phyloP scores from a whole-genome alignment of 2,329 filamentous ascomycete genomes.

The Sarocladium kiliense region DNA sequence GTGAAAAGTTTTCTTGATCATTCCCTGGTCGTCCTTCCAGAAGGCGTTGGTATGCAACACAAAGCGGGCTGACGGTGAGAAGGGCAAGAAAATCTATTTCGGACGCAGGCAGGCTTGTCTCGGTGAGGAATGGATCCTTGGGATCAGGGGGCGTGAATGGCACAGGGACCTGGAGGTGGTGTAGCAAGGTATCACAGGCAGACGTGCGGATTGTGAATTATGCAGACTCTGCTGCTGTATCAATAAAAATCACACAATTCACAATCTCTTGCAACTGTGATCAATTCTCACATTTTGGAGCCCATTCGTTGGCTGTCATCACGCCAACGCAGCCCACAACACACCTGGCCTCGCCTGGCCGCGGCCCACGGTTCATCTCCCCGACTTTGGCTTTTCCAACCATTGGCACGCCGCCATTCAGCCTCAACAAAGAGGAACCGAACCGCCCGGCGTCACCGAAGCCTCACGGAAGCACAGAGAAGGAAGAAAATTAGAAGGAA shows the following conservation, averaged over 20 bases:
- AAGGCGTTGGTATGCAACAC: neutral
- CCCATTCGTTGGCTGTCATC: neutral
- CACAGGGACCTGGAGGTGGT: neutral
- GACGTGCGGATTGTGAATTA: neutral
- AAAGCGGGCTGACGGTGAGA: neutral
- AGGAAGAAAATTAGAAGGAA: too few species aligned
- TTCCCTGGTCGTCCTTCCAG: too few species aligned
- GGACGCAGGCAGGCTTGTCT: neutral
- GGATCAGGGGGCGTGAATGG: neutral
- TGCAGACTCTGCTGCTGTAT: neutral
- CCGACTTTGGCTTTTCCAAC: neutral
- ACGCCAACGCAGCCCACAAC: neutral
- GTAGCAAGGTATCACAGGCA: neutral
- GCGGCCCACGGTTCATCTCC: constrained; percentile 4
- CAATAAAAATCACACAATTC: too few species aligned
- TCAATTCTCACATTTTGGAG: neutral
- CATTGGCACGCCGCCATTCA: neutral
- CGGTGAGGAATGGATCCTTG: neutral
- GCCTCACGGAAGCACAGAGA: neutral
- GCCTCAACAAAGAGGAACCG: neutral
- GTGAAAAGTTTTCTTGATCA: neutral
- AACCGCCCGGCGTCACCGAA: neutral
- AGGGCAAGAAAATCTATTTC: neutral
- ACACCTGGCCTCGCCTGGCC: neutral
- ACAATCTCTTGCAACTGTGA: neutral